These are phyloP conservation scores for Achaetomiella virescens DNA, from an alignment of 495 filamentous ascomycete species.

Conservation along the genomic window DNA sequence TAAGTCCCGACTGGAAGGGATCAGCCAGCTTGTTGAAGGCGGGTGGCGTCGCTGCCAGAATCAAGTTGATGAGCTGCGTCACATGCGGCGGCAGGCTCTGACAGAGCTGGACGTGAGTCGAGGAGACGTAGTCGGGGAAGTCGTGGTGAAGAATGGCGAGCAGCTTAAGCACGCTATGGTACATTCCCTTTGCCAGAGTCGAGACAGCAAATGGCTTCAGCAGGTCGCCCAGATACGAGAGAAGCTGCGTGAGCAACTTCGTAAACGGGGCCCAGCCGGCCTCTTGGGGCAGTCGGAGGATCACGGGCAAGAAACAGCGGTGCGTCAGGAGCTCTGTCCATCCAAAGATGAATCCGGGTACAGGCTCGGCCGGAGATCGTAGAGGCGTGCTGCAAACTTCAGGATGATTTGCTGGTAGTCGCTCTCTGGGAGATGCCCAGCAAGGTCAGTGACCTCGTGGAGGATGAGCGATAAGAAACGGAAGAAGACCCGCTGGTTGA, in stretches of 20 bases:
- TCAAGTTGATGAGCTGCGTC: constrained; percentile 81
- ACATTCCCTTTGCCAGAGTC: constrained; percentile 69
- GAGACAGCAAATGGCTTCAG: constrained; percentile 68
- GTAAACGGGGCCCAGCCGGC: constrained; percentile 70
- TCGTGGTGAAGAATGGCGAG: constrained; percentile 86
- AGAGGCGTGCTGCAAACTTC: constrained; percentile 65
- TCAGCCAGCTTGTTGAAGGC: constrained; percentile 71
- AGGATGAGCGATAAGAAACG: constrained; percentile 81
- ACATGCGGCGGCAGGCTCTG: constrained; percentile 79
- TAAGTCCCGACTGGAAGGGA: constrained; percentile 71
- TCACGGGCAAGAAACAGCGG: constrained; percentile 74
- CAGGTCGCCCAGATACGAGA: constrained; percentile 71
- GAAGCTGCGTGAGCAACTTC: constrained; percentile 65
- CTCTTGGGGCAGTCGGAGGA: constrained; percentile 64
- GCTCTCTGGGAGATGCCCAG: constrained; percentile 37
- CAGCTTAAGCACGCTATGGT: constrained; percentile 75
- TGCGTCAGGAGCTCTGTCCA: constrained; percentile 82
- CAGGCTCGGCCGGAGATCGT: constrained; percentile 66
- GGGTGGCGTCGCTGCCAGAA: constrained; percentile 76
- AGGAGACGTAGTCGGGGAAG: constrained; percentile 85
- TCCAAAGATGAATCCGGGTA: constrained; percentile 76
- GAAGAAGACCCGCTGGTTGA: constrained; percentile 87
- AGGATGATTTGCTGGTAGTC: constrained; percentile 66
- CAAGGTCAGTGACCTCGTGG: constrained; percentile 47
- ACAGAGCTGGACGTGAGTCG: constrained; percentile 79